These are phyloP conservation scores for Coniosporium tulheliwenetii DNA, from an alignment of 2,329 filamentous ascomycete species.

Conservation along the genomic window DNA sequence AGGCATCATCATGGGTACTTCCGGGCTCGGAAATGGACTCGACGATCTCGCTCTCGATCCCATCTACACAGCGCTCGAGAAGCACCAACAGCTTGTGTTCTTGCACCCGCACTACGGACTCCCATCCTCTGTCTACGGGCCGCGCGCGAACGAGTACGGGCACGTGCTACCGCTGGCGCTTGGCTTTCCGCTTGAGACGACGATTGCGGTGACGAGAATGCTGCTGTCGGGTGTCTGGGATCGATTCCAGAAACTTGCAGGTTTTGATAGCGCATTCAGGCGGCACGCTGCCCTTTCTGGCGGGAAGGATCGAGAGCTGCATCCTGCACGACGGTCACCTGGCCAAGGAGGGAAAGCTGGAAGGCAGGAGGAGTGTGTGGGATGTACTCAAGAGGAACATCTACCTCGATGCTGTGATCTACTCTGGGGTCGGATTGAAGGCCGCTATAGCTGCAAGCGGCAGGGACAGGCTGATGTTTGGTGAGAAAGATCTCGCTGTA, in stretches of 20 bases:
- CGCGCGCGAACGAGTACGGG: slow-evolving; percentile 58
- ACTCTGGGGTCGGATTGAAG: slow-evolving; percentile 57
- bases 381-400: slow-evolving; percentile 59
- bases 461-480: slow-evolving; percentile 59
- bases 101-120: slow-evolving; percentile 87
- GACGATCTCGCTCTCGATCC: slow-evolving; percentile 63
- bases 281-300: slow-evolving; percentile 76
- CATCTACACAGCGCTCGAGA: slow-evolving; percentile 54
- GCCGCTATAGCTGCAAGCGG: slow-evolving; percentile 55
- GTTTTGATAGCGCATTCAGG: slow-evolving; percentile 80
- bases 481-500: slow-evolving; percentile 1
- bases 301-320: slow-evolving; percentile 77
- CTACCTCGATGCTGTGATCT: slow-evolving; percentile 76
- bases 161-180: slow-evolving; percentile 76
- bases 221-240: slow-evolving; percentile 78
- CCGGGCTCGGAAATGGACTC: slow-evolving; percentile 62
- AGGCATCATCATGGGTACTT: slow-evolving; percentile 80
- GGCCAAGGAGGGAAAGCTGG: slow-evolving; percentile 43
- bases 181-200: slow-evolving; percentile 85
- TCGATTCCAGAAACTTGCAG: slow-evolving; percentile 46
- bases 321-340: slow-evolving; percentile 69
- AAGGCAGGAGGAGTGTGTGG: slow-evolving; percentile 44
- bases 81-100: slow-evolving; percentile 54
- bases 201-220: slow-evolving; percentile 79
- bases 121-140: slow-evolving; percentile 64